Evolutionary conservation across 1,139 yeast species (phyloP).

Genomic region (Blastobotrys serpentis): DNA sequence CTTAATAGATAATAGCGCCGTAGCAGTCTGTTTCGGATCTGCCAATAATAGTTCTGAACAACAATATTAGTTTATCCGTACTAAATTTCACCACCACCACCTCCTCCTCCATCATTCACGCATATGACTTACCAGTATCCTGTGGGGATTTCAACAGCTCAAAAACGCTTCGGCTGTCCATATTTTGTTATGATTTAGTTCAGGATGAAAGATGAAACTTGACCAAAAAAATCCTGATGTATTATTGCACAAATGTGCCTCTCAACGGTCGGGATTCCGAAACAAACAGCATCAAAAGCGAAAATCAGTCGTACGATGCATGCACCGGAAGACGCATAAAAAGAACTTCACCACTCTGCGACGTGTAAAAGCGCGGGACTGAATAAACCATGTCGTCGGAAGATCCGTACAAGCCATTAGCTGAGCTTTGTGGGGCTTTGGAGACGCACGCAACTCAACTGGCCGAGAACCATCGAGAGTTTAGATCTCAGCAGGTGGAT

Average conservation of each 20-base stretch:
- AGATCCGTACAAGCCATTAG: conserved; percentile 13
- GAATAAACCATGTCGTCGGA: not conserved
- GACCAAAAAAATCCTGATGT: not conserved
- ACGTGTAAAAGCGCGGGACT: not conserved
- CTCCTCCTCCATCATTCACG: no score
- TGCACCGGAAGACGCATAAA: not conserved
- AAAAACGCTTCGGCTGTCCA: conserved; percentile 29
- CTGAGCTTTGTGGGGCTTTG: conserved; percentile 14
- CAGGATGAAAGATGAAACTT: not conserved
- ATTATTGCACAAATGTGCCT: not conserved
- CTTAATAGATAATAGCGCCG: conserved; percentile 33
- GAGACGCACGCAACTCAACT: conserved; percentile 3
- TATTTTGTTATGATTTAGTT: conserved; percentile 6
- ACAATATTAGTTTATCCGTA: not conserved
- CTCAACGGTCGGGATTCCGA: conserved; percentile 2
- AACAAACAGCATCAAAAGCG: not conserved
- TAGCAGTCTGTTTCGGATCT: conserved; percentile 34
- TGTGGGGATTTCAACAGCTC: conserved; percentile 28
- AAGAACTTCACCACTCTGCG: not conserved
- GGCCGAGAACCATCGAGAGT: conserved; percentile 17
- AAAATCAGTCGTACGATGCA: not conserved
- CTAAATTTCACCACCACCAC: not conserved
- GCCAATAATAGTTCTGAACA: conserved; percentile 29
- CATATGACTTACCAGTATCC: conserved; percentile 30
- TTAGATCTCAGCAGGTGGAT: conserved; percentile 17